Conservation (phyloP, 1,139 yeast genomes). For the Sugiyamaella novakii region DNA sequence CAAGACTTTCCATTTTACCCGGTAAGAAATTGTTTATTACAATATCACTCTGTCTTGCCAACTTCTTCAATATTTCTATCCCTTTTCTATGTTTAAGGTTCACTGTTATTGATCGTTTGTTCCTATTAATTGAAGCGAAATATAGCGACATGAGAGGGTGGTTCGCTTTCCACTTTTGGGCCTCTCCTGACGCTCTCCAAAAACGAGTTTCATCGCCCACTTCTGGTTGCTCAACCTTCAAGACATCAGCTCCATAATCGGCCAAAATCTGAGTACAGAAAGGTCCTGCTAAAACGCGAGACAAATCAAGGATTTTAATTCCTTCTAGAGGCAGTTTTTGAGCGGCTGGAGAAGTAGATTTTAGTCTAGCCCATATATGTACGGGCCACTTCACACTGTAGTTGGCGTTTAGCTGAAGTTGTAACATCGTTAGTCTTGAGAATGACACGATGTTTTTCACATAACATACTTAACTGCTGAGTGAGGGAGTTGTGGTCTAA, state of each 20-base stretch:
- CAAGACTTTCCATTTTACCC: constrained; percentile 43
- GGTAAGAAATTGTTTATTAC: constrained; percentile 46
- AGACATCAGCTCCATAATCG: constrained; percentile 47
- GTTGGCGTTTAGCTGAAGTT: neutral
- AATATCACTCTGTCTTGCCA: constrained; percentile 41
- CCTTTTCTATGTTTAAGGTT: constrained; percentile 43
- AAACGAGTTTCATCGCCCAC: constrained; percentile 48
- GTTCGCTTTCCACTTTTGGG: constrained; percentile 22
- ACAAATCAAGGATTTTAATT: constrained; percentile 43
- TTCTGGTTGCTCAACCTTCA: constrained; percentile 46
- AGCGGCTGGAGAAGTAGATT: neutral
- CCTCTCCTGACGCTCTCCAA: constrained; percentile 49
- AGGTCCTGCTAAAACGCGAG: constrained; percentile 49
- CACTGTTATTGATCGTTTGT: constrained; percentile 43
- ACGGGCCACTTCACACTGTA: too few relatives aligned
- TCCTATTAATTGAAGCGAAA: constrained; percentile 43
- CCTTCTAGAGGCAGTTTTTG: constrained; percentile 33
- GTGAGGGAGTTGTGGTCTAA: too few relatives aligned
- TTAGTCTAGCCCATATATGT: neutral
- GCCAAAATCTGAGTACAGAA: constrained; percentile 45
- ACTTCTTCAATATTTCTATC: constrained; percentile 36
- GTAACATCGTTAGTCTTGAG: too few relatives aligned
- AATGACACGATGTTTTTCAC: too few relatives aligned
- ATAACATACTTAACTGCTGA: too few relatives aligned
- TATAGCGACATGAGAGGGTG: constrained; percentile 43